Base-by-base conservation (phyloP, 139 green algal species). In the Chlamydomonas applanata region DNA sequence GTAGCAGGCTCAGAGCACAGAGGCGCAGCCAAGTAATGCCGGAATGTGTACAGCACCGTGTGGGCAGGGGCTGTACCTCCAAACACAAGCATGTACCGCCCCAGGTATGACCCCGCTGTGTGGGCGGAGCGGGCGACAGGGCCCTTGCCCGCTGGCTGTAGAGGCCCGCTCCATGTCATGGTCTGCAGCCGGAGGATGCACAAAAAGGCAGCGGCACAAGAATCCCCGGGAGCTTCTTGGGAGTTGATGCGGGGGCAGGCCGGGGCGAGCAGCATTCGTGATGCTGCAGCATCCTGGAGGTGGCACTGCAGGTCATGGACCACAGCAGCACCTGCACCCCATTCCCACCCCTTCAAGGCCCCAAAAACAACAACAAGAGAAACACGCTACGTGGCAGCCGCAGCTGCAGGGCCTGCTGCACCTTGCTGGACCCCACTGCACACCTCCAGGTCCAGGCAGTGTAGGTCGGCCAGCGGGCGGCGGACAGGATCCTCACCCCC, bases 401-500 rank as follows among this genome's bases (percentile, higher is more conserved):
- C n/a, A n/a, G n/a, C n/a, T n/a, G n/a, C n/a, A 54, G 4, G 17
- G 24, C 17, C 45, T 3, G 57, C 34, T 22, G 9, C n/a, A 57
- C 52, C 53, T 53, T 45, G 29, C 30, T 61, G 25, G 19, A 64
- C 63, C n/a, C 44, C 59, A 34, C 62, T 73, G 69, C 34, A 52
- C 25, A 95, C 20, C 78, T 74, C 75, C 87, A 96, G 87, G 72
- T 97, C 87, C 44, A 96, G 82, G 25, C 86, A 73, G 27, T 83
- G 78, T 32, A 94, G 82, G 54, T 96, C 89, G 20, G 59, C 76
- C 57, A 94, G 84, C 5, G 89, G 81, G 35, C 86, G 84, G 60
- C 91, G 86, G 36, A 70, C 62, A 17, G 73, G 45, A 72, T 96
- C 91, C 83, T 97, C 93, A 0, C 93, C 93, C 11, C 91, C 92